phyloP scores from a whole-genome alignment of 2,329 filamentous ascomycete genomes.

The Penicillium palitans region DNA sequence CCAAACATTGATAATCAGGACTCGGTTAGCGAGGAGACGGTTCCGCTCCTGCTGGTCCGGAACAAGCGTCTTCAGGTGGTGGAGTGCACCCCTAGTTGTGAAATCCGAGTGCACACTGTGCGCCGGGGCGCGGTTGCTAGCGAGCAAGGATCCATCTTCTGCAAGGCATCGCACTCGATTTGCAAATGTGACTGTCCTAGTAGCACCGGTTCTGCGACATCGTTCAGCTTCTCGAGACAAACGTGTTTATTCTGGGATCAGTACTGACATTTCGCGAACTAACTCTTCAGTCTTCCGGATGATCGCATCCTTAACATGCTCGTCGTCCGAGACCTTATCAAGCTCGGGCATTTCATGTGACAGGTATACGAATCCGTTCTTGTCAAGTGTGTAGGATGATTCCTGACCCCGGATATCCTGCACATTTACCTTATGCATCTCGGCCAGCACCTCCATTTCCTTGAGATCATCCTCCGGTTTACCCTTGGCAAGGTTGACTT shows the following conservation, averaged over 20 bases:
- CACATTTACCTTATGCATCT: conserved; percentile 1
- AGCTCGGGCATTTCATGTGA: conserved; percentile 36
- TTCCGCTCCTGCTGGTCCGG: conserved; percentile 11
- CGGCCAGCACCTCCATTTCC: background rate
- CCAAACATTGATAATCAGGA: conserved; percentile 27
- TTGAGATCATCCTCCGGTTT: background rate
- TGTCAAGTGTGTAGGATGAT: conserved; percentile 44
- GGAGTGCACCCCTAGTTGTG: conserved; percentile 17
- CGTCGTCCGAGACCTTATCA: conserved; percentile 34
- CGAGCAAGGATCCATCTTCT: conserved; percentile 28
- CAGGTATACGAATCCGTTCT: conserved; percentile 42
- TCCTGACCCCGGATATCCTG: conserved; percentile 50
- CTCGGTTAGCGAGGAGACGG: conserved; percentile 11
- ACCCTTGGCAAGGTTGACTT: background rate
- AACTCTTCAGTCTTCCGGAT: conserved; percentile 15
- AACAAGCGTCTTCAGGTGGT: conserved; percentile 7
- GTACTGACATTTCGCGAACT: conserved; percentile 11
- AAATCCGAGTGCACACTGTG: conserved; percentile 21
- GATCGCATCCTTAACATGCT: conserved; percentile 8
- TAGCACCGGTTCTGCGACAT: conserved; percentile 54
- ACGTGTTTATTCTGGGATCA: background rate
- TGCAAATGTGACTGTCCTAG: conserved; percentile 62
- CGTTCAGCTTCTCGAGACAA: background rate
- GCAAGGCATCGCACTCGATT: conserved; percentile 58
- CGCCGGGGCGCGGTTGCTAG: conserved; percentile 19